phyloP scores from a whole-genome alignment of 257 asterid genomes.

The Orobanche coerulescens region DNA sequence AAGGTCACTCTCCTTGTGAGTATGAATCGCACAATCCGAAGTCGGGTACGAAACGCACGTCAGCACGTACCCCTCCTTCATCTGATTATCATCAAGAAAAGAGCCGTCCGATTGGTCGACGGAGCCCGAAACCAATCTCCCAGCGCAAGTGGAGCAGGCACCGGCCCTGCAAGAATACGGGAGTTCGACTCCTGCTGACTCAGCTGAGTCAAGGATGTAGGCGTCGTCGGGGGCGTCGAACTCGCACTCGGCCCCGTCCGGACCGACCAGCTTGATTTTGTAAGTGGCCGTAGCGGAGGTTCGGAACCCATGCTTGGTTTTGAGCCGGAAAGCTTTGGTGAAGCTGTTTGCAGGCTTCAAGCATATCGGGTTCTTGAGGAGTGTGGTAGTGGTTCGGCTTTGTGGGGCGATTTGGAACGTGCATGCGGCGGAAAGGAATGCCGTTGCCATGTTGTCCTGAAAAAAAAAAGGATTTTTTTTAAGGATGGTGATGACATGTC shows the following conservation, averaged over 20 bases:
- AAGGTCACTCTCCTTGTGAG: slow-evolving; percentile 65
- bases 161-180: slow-evolving; percentile 91
- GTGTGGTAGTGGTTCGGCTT: slow-evolving; percentile 27
- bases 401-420: slow-evolving; percentile 26
- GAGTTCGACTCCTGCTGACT: slow-evolving; percentile 56
- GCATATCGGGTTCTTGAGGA: slow-evolving; percentile 35
- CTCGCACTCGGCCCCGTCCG: slow-evolving; percentile 45
- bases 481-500: not conserved
- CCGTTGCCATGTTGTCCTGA: slow-evolving; percentile 58
- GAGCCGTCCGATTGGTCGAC: slow-evolving; percentile 75
- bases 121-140: slow-evolving; percentile 44
- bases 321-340: slow-evolving; percentile 45
- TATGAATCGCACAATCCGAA: slow-evolving; percentile 64
- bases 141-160: slow-evolving; percentile 88
- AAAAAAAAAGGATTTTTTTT: not conserved
- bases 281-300: slow-evolving; percentile 49
- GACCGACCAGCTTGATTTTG: slow-evolving; percentile 56
- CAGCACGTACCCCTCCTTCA: slow-evolving; percentile 46
- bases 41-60: slow-evolving; percentile 74
- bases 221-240: slow-evolving; percentile 58
- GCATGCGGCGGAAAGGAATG: slow-evolving; percentile 38
- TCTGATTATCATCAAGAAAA: slow-evolving; percentile 54
- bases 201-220: slow-evolving; percentile 73
- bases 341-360: slow-evolving; percentile 36
- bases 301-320: slow-evolving; percentile 34